phyloP scores from a whole-genome alignment of 768 basidiomycete species.

The Mycena olivaceomarginata region DNA sequence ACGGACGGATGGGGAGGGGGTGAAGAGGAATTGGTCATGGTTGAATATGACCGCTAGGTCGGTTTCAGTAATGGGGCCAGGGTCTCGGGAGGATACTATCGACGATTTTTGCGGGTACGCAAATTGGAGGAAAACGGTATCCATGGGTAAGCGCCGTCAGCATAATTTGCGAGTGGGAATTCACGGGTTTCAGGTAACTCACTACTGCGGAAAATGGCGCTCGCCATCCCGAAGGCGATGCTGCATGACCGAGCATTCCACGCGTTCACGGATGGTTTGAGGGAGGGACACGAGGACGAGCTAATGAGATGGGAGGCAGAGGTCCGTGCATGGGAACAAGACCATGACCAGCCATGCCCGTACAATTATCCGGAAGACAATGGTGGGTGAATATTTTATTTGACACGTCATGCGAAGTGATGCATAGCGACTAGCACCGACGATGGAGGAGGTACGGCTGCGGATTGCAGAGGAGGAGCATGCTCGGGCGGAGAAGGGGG shows the following conservation, averaged over 20 bases:
- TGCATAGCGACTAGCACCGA: conserved; percentile 19
- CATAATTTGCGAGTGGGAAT: no score
- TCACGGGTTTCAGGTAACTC: conserved; percentile 7
- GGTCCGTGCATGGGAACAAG: conserved; percentile 40
- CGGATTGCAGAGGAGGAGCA: conserved; percentile 44
- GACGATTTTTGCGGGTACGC: conserved; percentile 43
- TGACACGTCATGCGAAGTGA: neutral
- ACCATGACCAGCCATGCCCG: conserved; percentile 33
- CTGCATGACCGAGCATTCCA: conserved; percentile 32
- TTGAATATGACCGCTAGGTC: conserved; percentile 41
- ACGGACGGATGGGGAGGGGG: conserved; percentile 48
- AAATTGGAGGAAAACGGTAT: conserved; percentile 36
- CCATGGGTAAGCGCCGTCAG: neutral
- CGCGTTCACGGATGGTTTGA: conserved; percentile 41
- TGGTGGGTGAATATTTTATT: conserved; percentile 18
- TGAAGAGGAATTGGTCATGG: conserved; percentile 45
- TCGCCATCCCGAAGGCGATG: conserved; percentile 43
- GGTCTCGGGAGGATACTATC: conserved; percentile 38
- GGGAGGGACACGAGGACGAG: conserved; percentile 32
- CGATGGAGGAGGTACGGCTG: conserved; percentile 32
- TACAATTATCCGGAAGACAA: conserved; percentile 39
- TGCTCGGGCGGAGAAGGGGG: conserved; percentile 4
- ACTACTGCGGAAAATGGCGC: conserved; percentile 13
- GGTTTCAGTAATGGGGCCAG: conserved; percentile 44
- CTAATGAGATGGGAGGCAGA: conserved; percentile 39